A percentile compares a stretch with the other conserved stretches of the same genome.
Evolutionary conservation across 202 grass and related monocot genomes (phyloP).

Genomic region (Setaria italica): DNA sequence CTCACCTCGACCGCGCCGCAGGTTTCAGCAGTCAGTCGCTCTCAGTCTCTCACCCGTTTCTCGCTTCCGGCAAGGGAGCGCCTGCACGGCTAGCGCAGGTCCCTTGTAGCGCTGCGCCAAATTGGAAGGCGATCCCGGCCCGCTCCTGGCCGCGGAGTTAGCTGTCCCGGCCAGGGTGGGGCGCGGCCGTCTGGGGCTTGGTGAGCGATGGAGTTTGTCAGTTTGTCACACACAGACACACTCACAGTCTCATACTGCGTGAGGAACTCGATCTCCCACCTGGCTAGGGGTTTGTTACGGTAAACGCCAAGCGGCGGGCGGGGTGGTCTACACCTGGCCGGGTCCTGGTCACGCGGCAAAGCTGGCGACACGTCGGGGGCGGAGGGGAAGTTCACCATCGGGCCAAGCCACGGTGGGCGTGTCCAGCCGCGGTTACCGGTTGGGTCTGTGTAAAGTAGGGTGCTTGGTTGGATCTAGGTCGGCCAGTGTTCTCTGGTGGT

Average conservation of each 20-base stretch:
- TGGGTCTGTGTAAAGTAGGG: background rate
- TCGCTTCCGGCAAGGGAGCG: slow-evolving; percentile 1
- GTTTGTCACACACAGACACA: too few relatives aligned
- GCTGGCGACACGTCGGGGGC: background rate
- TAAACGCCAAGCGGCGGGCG: slow-evolving; percentile 16
- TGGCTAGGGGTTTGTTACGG: slow-evolving; percentile 23
- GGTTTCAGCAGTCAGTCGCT: background rate
- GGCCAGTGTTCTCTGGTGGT: background rate
- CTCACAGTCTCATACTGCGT: too few relatives aligned
- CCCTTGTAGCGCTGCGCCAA: background rate
- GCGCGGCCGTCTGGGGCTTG: background rate
- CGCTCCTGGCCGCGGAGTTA: background rate
- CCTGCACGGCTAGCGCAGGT: background rate
- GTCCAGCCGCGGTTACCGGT: background rate
- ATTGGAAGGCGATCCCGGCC: background rate
- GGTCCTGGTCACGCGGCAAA: background rate
- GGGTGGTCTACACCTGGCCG: slow-evolving; percentile 36
- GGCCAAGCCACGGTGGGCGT: background rate
- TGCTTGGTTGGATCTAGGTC: background rate
- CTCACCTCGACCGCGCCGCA: slow-evolving; percentile 9
- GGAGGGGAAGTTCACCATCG: background rate
- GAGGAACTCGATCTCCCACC: background rate
- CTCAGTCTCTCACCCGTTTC: background rate
- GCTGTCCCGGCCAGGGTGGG: background rate
- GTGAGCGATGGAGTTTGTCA: background rate